Conservation (phyloP, 2,329 filamentous ascomycete species). For the Fusarium pseudoanthophilum region DNA sequence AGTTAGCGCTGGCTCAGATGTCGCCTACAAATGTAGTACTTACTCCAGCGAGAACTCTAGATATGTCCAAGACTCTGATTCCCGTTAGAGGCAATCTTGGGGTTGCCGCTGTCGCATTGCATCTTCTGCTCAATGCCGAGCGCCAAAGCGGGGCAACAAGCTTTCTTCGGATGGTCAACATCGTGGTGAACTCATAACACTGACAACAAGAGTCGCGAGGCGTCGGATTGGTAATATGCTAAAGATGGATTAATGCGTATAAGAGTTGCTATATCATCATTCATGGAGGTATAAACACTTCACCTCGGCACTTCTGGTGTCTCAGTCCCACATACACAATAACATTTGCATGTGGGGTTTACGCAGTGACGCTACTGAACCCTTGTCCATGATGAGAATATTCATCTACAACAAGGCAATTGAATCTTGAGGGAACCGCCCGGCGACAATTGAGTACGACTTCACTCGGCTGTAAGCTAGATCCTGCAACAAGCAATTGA, state of each 20-base stretch:
- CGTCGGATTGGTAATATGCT: background rate
- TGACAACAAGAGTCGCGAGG: too few species aligned
- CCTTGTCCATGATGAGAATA: background rate
- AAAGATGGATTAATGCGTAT: accelerated
- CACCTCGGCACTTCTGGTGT: background rate
- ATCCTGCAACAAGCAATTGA: too few species aligned
- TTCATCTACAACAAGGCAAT: background rate
- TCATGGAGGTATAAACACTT: background rate
- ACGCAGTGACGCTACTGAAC: background rate
- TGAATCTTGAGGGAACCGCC: too few species aligned
- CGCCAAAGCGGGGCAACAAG: background rate
- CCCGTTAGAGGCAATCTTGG: background rate
- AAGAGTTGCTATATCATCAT: accelerated
- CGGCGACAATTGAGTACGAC: too few species aligned
- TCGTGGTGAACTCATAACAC: background rate
- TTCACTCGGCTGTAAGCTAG: too few species aligned
- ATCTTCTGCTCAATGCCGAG: background rate
- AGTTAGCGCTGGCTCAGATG: accelerated
- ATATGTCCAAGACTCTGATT: background rate
- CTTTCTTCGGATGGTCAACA: background rate
- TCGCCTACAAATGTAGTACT: accelerated
- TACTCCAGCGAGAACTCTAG: conserved; percentile 84
- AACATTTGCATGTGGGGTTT: background rate
- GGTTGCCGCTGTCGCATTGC: background rate
- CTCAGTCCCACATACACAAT: background rate